Conservation (phyloP, 495 filamentous ascomycete genomes). For the Penicillium verhagenii region DNA sequence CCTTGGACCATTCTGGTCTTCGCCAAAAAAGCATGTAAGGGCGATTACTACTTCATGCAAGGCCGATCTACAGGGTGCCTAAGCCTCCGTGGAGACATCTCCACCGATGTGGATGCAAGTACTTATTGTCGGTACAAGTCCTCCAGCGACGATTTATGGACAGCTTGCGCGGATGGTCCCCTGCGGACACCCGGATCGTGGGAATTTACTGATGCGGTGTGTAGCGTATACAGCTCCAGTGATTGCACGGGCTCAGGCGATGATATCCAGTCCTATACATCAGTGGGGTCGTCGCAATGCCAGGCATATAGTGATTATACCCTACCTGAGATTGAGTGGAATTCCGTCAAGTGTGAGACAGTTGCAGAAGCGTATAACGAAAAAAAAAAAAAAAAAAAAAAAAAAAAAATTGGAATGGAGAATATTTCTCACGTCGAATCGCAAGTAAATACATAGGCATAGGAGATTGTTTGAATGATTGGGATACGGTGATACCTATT, state of each 20-base stretch:
- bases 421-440: no score
- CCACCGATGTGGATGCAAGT: background rate
- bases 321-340: background rate
- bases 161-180: background rate
- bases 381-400: background rate
- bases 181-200: background rate
- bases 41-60: background rate
- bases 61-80: background rate
- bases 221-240: background rate
- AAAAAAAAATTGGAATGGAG: no score
- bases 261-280: background rate
- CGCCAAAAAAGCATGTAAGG: background rate
- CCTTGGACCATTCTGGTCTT: background rate
- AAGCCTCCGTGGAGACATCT: background rate
- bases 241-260: background rate
- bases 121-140: background rate
- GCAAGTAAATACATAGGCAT: no score
- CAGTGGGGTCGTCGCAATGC: background rate
- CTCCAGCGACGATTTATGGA: background rate
- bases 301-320: background rate
- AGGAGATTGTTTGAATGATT: no score
- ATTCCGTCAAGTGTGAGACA: background rate
- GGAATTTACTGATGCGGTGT: background rate
- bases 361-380: background rate
- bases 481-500: no score